These are phyloP conservation scores for Aspergillus awamori DNA, from an alignment of 2,329 filamentous ascomycete genomes.

Conservation along the genomic window DNA sequence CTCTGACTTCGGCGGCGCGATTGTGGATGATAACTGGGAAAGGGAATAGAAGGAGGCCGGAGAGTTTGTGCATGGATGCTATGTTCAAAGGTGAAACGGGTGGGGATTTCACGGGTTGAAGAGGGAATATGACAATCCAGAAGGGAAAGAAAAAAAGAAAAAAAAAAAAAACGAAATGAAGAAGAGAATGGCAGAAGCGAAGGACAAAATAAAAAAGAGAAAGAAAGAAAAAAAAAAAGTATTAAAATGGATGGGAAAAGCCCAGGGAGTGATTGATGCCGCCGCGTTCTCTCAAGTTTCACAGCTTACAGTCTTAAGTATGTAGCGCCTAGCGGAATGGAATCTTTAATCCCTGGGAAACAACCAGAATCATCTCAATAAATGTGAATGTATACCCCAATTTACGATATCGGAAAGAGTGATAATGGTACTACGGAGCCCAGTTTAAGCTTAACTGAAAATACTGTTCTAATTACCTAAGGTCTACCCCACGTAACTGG, in stretches of 20 bases:
- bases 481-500: background rate
- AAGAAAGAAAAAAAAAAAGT: constrained; percentile 1
- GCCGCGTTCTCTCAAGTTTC: background rate
- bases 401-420: no score
- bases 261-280: constrained; percentile 12
- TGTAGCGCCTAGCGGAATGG: background rate
- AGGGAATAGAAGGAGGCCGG: background rate
- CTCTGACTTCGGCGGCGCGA: background rate
- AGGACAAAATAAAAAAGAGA: constrained; percentile 2
- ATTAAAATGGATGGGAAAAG: constrained; percentile 12
- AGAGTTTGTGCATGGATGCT: background rate
- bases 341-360: background rate
- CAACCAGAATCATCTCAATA: background rate
- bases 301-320: background rate
- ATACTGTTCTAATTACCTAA: background rate
- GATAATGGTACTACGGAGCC: background rate
- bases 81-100: background rate
- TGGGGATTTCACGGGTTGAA: no score
- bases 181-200: constrained; percentile 16
- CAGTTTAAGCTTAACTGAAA: background rate
- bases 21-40: no score
- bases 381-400: background rate
- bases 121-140: background rate
- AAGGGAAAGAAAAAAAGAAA: background rate
- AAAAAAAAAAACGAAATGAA: background rate